These are phyloP conservation scores for Gardenia jasminoides DNA, from an alignment of 257 asterid genomes.

Conservation along the genomic window DNA sequence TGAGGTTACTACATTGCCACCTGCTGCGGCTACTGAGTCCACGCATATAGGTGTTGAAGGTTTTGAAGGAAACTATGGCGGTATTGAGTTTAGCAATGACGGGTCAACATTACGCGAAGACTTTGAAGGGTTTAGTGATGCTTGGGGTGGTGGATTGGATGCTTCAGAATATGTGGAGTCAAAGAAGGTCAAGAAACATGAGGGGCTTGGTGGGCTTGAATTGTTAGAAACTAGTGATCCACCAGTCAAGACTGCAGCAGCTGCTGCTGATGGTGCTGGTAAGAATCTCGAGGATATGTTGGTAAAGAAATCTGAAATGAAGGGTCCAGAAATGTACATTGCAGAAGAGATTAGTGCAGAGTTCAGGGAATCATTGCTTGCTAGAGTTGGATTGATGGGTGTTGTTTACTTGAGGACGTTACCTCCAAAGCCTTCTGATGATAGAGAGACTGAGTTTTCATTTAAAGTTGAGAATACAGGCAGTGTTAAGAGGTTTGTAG, in stretches of 20 bases:
- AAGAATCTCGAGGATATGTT: conserved; percentile 77
- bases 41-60: conserved; percentile 96
- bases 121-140: conserved; percentile 89
- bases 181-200: conserved; percentile 71
- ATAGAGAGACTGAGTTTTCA: conserved; percentile 82
- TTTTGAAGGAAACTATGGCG: conserved; percentile 96
- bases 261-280: conserved; percentile 51
- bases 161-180: conserved; percentile 86
- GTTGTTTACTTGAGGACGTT: conserved; percentile 66
- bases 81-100: conserved; percentile 79
- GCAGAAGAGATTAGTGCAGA: conserved; percentile 87
- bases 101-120: conserved; percentile 81
- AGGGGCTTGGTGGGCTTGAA: conserved; percentile 97
- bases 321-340: conserved; percentile 89
- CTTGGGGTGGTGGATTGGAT: conserved; percentile 99
- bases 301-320: conserved; percentile 86
- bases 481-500: conserved; percentile 77
- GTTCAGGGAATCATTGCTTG: conserved; percentile 84
- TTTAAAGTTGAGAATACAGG: conserved; percentile 78
- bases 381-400: conserved; percentile 85
- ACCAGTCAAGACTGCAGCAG: conserved; percentile 42
- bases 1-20: conserved; percentile 83
- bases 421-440: conserved; percentile 63
- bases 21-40: conserved; percentile 89
- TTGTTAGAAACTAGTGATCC: conserved; percentile 76